Evolutionary conservation across 2,329 filamentous ascomycete genomes (phyloP).

Genomic region (Cladosporium sp.): DNA sequence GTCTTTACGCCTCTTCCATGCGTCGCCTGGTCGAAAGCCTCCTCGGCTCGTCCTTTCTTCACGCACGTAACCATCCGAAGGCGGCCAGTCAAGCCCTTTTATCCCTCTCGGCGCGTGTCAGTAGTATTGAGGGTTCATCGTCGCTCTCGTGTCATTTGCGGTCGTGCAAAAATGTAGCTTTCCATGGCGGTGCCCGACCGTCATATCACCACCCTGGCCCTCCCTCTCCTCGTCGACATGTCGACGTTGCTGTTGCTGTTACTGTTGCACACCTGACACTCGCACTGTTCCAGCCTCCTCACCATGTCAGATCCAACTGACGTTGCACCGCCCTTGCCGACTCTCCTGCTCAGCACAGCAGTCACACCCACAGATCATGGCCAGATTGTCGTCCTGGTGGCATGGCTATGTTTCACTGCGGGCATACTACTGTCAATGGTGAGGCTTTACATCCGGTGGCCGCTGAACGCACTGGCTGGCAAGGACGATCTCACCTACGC

Average conservation of each 20-base stretch:
- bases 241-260: no score
- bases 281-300: not conserved
- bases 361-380: slow-evolving; percentile 16
- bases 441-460: slow-evolving; percentile 14
- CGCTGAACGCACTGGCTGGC: slow-evolving; percentile 5
- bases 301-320: slow-evolving; percentile 6
- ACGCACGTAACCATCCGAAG: not conserved
- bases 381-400: slow-evolving; percentile 14
- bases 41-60: not conserved
- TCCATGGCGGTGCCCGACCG: not conserved
- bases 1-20: not conserved
- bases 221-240: not conserved
- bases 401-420: slow-evolving; percentile 17
- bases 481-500: slow-evolving; percentile 9
- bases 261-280: not conserved
- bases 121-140: not conserved
- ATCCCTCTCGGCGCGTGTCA: not conserved
- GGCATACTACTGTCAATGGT: slow-evolving; percentile 5
- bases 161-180: not conserved
- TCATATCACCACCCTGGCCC: not conserved
- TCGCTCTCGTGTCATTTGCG: not conserved
- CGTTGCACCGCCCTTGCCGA: slow-evolving; percentile 6
- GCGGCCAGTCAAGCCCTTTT: not conserved
- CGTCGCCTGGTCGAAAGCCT: not conserved
- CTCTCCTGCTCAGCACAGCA: slow-evolving; percentile 16